Percentiles rank a stretch among this genome's conserved stretches.
Evolutionary conservation across 352 stramenopile genomes (phyloP).

Genomic region (Globisporangium ultimum): DNA sequence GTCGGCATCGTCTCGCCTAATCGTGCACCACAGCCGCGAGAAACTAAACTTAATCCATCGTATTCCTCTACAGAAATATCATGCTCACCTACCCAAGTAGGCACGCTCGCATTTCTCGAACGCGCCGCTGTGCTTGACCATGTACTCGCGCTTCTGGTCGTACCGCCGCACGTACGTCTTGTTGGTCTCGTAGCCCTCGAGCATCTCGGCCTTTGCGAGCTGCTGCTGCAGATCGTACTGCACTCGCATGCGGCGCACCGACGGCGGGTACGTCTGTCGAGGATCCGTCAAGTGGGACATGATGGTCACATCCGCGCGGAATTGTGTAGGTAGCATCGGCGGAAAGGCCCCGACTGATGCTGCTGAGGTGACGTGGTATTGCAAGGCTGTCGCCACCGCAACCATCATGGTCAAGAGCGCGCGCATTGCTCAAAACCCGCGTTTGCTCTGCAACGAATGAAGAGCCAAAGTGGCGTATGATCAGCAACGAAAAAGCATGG

Average conservation of each 20-base stretch:
- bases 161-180: conserved; percentile 74
- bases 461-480: too few species aligned
- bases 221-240: conserved; percentile 65
- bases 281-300: conserved; percentile 65
- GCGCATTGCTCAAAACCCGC: too few species aligned
- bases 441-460: too few species aligned
- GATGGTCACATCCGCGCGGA: conserved; percentile 48
- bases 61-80: neutral
- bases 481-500: too few species aligned
- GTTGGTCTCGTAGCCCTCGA: conserved; percentile 58
- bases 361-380: too few species aligned
- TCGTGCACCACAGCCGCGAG: neutral
- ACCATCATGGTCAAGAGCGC: too few species aligned
- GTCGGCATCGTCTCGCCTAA: conserved; percentile 49
- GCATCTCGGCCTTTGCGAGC: conserved; percentile 53
- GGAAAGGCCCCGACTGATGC: neutral
- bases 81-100: conserved; percentile 33
- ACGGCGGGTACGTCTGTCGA: conserved; percentile 51
- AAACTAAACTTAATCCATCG: neutral
- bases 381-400: neutral
- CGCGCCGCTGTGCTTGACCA: conserved; percentile 54
- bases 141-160: conserved; percentile 67
- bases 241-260: conserved; percentile 45
- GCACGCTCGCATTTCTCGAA: conserved; percentile 70
- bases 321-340: conserved; percentile 48